Percentiles rank a stretch among this genome's conserved stretches.
phyloP scores from a whole-genome alignment of 1,139 yeast genomes.

The Lodderomyces elongisporus region DNA sequence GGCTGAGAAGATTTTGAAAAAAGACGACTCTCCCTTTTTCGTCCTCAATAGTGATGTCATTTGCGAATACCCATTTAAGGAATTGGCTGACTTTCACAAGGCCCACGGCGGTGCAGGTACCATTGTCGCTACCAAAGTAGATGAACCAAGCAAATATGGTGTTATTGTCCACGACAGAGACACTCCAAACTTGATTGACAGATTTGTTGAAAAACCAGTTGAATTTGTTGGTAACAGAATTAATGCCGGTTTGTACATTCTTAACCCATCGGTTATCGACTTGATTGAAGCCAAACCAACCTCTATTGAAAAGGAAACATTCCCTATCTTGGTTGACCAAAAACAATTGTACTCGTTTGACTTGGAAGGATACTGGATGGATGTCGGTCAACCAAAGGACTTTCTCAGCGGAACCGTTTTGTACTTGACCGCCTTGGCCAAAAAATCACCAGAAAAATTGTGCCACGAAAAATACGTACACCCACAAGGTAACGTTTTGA shows the following conservation, averaged over 20 bases:
- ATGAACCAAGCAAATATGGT: conserved; percentile 99
- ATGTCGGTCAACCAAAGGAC: conserved; percentile 99
- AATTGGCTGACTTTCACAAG: conserved; percentile 87
- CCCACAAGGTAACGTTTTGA: conserved; percentile 82
- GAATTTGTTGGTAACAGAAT: conserved; percentile 98
- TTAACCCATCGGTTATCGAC: conserved; percentile 95
- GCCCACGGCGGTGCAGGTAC: conserved; percentile 98
- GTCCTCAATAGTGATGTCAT: conserved; percentile 97
- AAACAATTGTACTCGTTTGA: conserved; percentile 92
- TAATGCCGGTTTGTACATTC: conserved; percentile 93
- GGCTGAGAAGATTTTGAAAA: conserved; percentile 89
- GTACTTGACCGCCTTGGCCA: conserved; percentile 81
- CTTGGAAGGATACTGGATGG: conserved; percentile 99
- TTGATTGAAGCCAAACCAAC: conserved; percentile 97
- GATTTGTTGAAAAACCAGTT: conserved; percentile 99
- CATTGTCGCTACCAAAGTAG: conserved; percentile 98
- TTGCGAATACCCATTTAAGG: conserved; percentile 96
- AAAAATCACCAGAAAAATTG: conserved; percentile 70
- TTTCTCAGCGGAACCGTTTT: conserved; percentile 94
- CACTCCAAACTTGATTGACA: conserved; percentile 89
- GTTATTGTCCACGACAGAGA: conserved; percentile 96
- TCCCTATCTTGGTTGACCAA: conserved; percentile 91
- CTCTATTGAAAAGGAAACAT: conserved; percentile 98
- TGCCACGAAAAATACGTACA: conserved; percentile 66
- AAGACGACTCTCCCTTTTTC: conserved; percentile 95